These are phyloP conservation scores for Peronospora destructor DNA, from an alignment of 352 stramenopile genomes.

Conservation along the genomic window DNA sequence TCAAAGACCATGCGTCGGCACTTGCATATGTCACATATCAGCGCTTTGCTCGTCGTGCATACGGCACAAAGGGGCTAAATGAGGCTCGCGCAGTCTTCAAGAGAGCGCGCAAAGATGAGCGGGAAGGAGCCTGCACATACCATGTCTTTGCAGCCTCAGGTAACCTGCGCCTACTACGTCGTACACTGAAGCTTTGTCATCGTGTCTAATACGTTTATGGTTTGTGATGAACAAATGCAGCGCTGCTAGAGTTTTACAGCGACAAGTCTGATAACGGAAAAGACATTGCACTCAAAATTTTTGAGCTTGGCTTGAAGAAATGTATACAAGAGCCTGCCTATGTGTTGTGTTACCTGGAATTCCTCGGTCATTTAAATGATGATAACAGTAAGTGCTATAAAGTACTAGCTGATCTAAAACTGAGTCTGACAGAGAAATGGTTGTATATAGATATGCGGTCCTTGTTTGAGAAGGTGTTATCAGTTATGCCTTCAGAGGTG, in stretches of 20 bases:
- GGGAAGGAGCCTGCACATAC: constrained; percentile 73
- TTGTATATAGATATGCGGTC: constrained; percentile 71
- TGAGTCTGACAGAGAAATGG: constrained; percentile 1
- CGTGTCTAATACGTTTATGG: constrained; percentile 2
- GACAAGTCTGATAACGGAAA: constrained; percentile 75
- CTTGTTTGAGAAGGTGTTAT: constrained; percentile 84
- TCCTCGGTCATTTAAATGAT: constrained; percentile 81
- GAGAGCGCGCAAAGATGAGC: constrained; percentile 71
- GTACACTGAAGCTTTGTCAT: background rate
- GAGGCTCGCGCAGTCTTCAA: constrained; percentile 81
- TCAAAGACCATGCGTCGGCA: constrained; percentile 68
- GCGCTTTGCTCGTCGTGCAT: constrained; percentile 71
- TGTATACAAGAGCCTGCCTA: constrained; percentile 83
- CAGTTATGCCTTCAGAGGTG: constrained; percentile 73
- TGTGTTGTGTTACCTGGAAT: constrained; percentile 81
- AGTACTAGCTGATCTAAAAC: background rate
- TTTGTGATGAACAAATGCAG: constrained; percentile 26
- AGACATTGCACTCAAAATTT: constrained; percentile 86
- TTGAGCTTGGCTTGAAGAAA: constrained; percentile 84
- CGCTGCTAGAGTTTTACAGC: constrained; percentile 81
- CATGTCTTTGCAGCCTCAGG: constrained; percentile 79
- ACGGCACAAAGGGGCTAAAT: constrained; percentile 62
- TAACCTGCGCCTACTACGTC: constrained; percentile 19
- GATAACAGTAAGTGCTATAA: constrained; percentile 71
- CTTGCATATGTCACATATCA: constrained; percentile 83